phyloP scores from a whole-genome alignment of 305 asterid species.

The Fraxinus paxiana region DNA sequence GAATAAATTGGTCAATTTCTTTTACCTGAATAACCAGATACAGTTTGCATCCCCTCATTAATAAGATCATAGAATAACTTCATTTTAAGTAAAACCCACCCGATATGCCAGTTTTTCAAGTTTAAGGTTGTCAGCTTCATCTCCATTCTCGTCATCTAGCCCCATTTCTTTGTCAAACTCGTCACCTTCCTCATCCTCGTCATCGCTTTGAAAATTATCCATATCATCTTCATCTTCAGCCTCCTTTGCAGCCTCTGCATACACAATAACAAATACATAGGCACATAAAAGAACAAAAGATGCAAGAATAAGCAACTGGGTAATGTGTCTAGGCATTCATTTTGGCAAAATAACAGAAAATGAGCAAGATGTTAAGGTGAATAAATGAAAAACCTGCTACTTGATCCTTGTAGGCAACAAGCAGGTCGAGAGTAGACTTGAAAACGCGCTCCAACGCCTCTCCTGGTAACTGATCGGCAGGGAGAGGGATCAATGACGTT shows the following conservation, averaged over 20 bases:
- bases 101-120: conserved; percentile 80
- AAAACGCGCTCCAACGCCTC: conserved; percentile 92
- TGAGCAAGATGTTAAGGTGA: neutral
- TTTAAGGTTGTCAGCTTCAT: conserved; percentile 66
- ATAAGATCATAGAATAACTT: neutral
- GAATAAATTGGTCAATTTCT: neutral
- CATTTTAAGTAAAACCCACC: conserved; percentile 37
- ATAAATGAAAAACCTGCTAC: conserved; percentile 62
- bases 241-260: conserved; percentile 59
- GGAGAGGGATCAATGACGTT: conserved; percentile 87
- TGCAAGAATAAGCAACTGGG: conserved; percentile 1
- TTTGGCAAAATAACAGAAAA: conserved; percentile 10
- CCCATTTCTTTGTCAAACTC: conserved; percentile 91
- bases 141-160: conserved; percentile 77
- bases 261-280: conserved; percentile 10
- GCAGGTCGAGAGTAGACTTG: conserved; percentile 85
- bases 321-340: neutral
- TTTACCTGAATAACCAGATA: neutral
- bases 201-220: conserved; percentile 65
- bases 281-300: neutral
- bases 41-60: neutral
- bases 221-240: conserved; percentile 74
- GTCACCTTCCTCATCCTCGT: conserved; percentile 73
- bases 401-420: conserved; percentile 96
- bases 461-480: conserved; percentile 76